Conservation (phyloP, 768 basidiomycete species). For the Mycena rebaudengoi region DNA sequence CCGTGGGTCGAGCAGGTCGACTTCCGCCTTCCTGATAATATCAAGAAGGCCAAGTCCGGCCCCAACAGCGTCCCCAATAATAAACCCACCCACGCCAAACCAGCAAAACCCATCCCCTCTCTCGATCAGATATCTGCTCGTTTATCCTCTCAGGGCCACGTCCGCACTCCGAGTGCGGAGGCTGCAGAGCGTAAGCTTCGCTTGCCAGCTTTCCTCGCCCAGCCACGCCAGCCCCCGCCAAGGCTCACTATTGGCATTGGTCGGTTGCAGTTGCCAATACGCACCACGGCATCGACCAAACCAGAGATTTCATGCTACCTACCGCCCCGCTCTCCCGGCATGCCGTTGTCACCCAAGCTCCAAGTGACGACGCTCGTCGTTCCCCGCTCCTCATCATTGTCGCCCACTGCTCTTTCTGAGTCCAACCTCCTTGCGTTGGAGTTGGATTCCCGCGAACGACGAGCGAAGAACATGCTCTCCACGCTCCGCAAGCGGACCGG, state of each 20-base stretch:
- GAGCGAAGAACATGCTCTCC: conserved; percentile 70
- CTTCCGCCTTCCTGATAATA: conserved; percentile 52
- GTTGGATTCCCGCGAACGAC: conserved; percentile 63
- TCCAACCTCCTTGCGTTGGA: conserved; percentile 59
- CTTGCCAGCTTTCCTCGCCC: conserved; percentile 30
- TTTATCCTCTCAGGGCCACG: conserved; percentile 51
- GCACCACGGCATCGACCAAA: conserved; percentile 37
- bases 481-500: conserved; percentile 66
- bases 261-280: conserved; percentile 52
- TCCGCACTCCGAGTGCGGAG: conserved; percentile 33
- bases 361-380: conserved; percentile 59
- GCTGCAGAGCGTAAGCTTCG: conserved; percentile 27
- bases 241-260: conserved; percentile 47
- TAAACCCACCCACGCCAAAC: conserved; percentile 14
- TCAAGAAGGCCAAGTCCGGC: conserved; percentile 28
- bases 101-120: conserved; percentile 59
- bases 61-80: conserved; percentile 14
- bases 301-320: conserved; percentile 36
- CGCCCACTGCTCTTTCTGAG: conserved; percentile 60
- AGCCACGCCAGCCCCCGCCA: conserved; percentile 22
- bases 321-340: conserved; percentile 44
- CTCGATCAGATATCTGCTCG: conserved; percentile 81
- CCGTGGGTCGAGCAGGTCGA: conserved; percentile 77
- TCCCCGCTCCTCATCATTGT: conserved; percentile 52
- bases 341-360: conserved; percentile 50